These are phyloP conservation scores for Crithidia sp. DNA, from an alignment of 208 protist species.

Conservation along the genomic window DNA sequence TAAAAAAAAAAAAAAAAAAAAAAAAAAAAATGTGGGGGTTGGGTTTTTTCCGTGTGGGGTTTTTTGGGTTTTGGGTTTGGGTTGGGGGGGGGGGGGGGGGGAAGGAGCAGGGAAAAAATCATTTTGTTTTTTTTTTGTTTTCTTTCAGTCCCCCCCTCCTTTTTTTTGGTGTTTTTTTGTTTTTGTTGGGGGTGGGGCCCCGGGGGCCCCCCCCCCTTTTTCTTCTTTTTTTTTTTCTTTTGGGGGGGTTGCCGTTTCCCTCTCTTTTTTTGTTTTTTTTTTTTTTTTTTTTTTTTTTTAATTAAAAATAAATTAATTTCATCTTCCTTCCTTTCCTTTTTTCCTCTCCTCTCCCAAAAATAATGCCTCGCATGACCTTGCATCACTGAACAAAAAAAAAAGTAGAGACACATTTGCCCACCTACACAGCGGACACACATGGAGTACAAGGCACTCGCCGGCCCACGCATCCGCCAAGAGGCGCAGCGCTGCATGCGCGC, in stretches of 20 bases:
- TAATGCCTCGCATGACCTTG: too few species aligned
- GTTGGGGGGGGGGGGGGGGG: too few species aligned
- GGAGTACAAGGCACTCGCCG: conserved; percentile 9
- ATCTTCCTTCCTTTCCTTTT: not conserved
- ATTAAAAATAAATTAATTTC: too few species aligned
- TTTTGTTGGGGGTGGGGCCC: too few species aligned
- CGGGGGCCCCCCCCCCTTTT: not conserved
- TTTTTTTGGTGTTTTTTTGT: too few species aligned
- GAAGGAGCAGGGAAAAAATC: too few species aligned
- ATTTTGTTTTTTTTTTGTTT: not conserved
- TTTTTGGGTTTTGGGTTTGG: too few species aligned
- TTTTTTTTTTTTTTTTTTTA: conserved; percentile 11
- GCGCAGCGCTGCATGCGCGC: conserved; percentile 9
- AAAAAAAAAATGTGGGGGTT: too few species aligned
- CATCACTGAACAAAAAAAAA: not conserved
- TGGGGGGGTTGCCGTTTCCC: too few species aligned
- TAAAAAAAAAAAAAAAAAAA: too few species aligned
- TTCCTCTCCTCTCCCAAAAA: not conserved
- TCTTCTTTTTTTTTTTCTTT: conserved; percentile 13
- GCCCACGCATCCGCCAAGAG: conserved; percentile 2
- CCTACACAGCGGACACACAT: not conserved
- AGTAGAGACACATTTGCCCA: not conserved
- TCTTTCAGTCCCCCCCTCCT: conserved; percentile 6
- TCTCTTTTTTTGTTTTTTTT: conserved; percentile 5
- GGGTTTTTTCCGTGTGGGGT: too few species aligned